These are phyloP conservation scores for Saccharomycopsis microspora DNA, from an alignment of 805 yeast species.

Conservation along the genomic window DNA sequence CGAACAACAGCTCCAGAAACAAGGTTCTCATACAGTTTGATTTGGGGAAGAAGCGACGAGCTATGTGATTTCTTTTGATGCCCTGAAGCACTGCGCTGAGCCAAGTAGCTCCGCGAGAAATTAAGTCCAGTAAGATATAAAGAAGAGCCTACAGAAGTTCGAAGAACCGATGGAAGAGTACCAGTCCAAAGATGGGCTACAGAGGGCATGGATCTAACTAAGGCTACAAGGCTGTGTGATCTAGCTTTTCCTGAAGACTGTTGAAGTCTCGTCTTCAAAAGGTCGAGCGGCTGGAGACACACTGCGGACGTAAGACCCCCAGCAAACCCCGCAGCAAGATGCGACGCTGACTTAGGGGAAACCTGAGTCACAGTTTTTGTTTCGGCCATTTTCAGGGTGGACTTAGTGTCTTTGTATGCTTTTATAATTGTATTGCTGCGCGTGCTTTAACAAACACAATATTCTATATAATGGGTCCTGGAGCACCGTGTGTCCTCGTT, in stretches of 20 bases:
- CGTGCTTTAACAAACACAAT: too few species aligned
- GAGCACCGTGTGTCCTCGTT: too few species aligned
- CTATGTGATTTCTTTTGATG: neutral
- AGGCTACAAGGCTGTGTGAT: neutral
- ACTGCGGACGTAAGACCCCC: conserved; percentile 87
- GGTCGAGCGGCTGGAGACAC: conserved; percentile 92
- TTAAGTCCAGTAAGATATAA: conserved; percentile 70
- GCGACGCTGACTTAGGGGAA: conserved; percentile 27
- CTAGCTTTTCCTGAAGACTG: conserved; percentile 8
- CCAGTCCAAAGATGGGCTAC: conserved; percentile 77
- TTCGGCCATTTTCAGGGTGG: neutral
- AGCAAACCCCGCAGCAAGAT: conserved; percentile 73
- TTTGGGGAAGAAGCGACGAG: conserved; percentile 50
- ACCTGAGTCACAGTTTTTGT: neutral
- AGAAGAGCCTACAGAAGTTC: conserved; percentile 89
- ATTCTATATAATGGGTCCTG: too few species aligned
- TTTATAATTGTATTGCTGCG: too few species aligned
- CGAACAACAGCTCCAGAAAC: conserved; percentile 70
- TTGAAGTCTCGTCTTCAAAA: conserved; percentile 83
- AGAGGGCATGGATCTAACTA: conserved; percentile 15
- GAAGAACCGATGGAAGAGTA: conserved; percentile 76
- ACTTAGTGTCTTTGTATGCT: too few species aligned
- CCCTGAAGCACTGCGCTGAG: conserved; percentile 21
- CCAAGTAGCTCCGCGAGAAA: conserved; percentile 40
- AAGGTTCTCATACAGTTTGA: conserved; percentile 59